Evolutionary conservation across 2,329 filamentous ascomycete genomes (phyloP), one percentile per base, ranked within the genome.

Genomic region (Ilyonectria mors-panacis): DNA sequence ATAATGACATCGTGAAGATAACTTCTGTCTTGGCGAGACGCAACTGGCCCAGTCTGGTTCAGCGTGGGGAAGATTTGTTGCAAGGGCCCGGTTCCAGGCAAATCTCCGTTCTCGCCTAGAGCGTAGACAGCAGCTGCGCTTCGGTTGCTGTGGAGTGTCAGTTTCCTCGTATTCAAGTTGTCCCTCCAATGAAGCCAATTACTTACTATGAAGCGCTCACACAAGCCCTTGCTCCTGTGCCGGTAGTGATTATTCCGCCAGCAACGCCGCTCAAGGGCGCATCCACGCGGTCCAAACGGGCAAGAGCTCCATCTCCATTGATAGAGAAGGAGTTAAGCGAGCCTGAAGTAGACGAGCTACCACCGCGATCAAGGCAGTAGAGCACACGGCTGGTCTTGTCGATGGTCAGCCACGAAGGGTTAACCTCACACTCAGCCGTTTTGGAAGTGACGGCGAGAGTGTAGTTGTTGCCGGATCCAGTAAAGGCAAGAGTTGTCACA

Each of bases 171-270:
- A 26, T n/a, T 33, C 1, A 13, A 13, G 6, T 7, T 4, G 1
- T 21, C 3, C 2, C 13, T 7, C 30, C 30, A 6, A 9, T 33
- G n/a, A 15, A 21, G 12, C 2, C 10, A 1, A 17, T n/a, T 19
- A 72, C 73, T 65, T 55, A 75, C 73, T 75, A 75, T 17, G 73
- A 73, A 8, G 73, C 63, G 26, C 48, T 65, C 30, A 75, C 67
- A 30, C 69, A 74, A 6, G 72, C 73, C 1, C 71, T 68, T 7
- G 45, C 51, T 28, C 73, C 71, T 1, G 47, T 62, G 1, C 23
- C n/a, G 2, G 70, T 60, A 0, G 63, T 74, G 3, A 75, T 15
- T 1, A 75, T 64, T 2, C 64, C 69, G 1, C 73, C 73, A 21
- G 73, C 73, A 0, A 75, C 73, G 2, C 66, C 72, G 1, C 59